A percentile compares a stretch with the other conserved stretches of the same genome.
Evolutionary conservation across 208 protist genomes (phyloP).

Genomic region (Strigomonas oncopelti): DNA sequence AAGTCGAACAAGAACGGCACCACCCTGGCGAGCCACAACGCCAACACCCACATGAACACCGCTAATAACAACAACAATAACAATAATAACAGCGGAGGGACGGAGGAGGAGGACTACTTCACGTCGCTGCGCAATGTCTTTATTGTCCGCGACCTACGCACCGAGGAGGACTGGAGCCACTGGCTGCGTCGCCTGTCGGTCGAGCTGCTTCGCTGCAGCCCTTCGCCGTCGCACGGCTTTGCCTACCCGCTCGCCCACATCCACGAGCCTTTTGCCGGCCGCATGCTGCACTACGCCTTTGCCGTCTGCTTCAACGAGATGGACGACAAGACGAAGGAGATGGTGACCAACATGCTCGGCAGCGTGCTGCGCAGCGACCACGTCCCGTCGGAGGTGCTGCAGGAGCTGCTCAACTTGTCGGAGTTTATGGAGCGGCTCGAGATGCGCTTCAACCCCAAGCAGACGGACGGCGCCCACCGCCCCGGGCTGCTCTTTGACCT

Average conservation of each 20-base stretch:
- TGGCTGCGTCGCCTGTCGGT: constrained; percentile 82
- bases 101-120: constrained; percentile 42
- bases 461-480: neutral
- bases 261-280: constrained; percentile 84
- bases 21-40: neutral
- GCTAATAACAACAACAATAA: no score
- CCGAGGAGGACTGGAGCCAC: constrained; percentile 78
- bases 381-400: constrained; percentile 88
- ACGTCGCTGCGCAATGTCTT: constrained; percentile 50
- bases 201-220: constrained; percentile 79
- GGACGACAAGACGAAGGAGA: constrained; percentile 46
- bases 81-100: neutral
- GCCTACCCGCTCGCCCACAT: constrained; percentile 74
- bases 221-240: constrained; percentile 67
- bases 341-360: constrained; percentile 55
- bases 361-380: constrained; percentile 65
- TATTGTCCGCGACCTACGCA: constrained; percentile 47
- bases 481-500: constrained; percentile 77
- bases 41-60: no score
- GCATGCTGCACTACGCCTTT: constrained; percentile 88
- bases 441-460: constrained; percentile 51
- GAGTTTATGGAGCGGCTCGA: constrained; percentile 97
- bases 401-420: constrained; percentile 94
- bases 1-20: neutral
- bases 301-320: constrained; percentile 80